Evolutionary conservation across 1,139 yeast genomes (phyloP).

Genomic region (Sugiyamaella sp.): DNA sequence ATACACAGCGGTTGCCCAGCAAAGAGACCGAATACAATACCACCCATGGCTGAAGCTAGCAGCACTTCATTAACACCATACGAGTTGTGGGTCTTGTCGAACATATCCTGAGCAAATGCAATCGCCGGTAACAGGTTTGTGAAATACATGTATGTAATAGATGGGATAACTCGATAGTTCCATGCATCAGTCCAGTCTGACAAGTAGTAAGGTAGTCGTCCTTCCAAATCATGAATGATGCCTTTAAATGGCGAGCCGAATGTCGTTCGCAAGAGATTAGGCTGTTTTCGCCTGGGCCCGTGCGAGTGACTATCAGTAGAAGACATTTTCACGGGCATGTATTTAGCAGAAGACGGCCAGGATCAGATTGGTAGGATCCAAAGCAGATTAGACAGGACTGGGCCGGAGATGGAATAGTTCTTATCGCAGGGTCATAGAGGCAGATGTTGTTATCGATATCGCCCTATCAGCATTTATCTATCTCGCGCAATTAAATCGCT

Average conservation of each 20-base stretch:
- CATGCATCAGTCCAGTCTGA: constrained; percentile 84
- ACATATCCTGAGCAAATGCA: constrained; percentile 97
- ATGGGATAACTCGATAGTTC: constrained; percentile 87
- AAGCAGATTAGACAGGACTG: too few relatives aligned
- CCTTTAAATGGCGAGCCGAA: constrained; percentile 55
- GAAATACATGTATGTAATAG: constrained; percentile 80
- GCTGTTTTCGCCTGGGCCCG: neutral
- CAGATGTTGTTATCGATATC: too few relatives aligned
- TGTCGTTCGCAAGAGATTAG: constrained; percentile 16
- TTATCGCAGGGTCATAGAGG: too few relatives aligned
- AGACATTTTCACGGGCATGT: neutral
- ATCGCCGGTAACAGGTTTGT: constrained; percentile 90
- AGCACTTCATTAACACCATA: constrained; percentile 93
- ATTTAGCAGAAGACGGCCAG: too few relatives aligned
- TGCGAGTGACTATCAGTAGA: neutral
- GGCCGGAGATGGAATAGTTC: too few relatives aligned
- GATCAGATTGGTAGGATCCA: too few relatives aligned
- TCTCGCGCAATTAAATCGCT: too few relatives aligned
- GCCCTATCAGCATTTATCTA: too few relatives aligned
- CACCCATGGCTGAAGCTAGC: constrained; percentile 83
- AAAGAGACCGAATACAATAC: constrained; percentile 81
- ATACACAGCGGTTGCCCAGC: constrained; percentile 92
- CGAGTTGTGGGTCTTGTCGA: constrained; percentile 76
- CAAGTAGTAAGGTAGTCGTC: constrained; percentile 64
- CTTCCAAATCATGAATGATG: constrained; percentile 55